Percentiles rank a stretch among this genome's conserved stretches.
phyloP scores from a whole-genome alignment of 495 filamentous ascomycete genomes.

The Trichoderma virens region DNA sequence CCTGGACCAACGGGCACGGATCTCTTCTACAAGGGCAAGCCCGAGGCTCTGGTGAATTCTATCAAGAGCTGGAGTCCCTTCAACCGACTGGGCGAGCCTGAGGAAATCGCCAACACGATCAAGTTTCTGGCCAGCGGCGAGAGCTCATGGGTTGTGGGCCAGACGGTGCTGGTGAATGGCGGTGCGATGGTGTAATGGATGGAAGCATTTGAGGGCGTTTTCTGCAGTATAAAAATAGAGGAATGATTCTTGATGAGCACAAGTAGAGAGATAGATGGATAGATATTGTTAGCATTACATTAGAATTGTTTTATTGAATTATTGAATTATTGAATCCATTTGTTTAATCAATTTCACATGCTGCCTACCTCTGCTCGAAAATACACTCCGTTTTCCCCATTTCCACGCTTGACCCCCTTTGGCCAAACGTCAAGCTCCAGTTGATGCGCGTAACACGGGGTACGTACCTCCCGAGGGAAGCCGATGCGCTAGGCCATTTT shows the following conservation, averaged over 20 bases:
- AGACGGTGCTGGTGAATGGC: conserved; percentile 55
- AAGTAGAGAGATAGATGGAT: background rate
- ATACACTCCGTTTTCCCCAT: too few species aligned
- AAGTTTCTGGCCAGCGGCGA: conserved; percentile 44
- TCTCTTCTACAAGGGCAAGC: conserved; percentile 57
- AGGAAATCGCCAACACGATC: conserved; percentile 54
- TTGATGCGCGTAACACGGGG: background rate
- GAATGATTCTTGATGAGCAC: background rate
- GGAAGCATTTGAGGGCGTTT: background rate
- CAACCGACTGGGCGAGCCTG: conserved; percentile 47
- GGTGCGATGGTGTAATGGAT: conserved; percentile 31
- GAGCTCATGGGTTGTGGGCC: conserved; percentile 58
- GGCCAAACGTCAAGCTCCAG: background rate
- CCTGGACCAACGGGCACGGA: conserved; percentile 56
- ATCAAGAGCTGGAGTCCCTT: conserved; percentile 48
- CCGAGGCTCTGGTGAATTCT: conserved; percentile 46
- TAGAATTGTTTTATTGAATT: too few species aligned
- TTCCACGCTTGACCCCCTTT: background rate
- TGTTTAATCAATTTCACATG: too few species aligned
- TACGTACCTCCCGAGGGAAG: background rate
- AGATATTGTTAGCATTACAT: too few species aligned
- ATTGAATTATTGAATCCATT: too few species aligned
- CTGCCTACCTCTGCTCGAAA: too few species aligned
- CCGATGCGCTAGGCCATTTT: background rate
- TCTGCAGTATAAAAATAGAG: background rate